Evolutionary conservation across 106 monocot genomes (phyloP).

Genomic region (Ottelia alismoides): DNA sequence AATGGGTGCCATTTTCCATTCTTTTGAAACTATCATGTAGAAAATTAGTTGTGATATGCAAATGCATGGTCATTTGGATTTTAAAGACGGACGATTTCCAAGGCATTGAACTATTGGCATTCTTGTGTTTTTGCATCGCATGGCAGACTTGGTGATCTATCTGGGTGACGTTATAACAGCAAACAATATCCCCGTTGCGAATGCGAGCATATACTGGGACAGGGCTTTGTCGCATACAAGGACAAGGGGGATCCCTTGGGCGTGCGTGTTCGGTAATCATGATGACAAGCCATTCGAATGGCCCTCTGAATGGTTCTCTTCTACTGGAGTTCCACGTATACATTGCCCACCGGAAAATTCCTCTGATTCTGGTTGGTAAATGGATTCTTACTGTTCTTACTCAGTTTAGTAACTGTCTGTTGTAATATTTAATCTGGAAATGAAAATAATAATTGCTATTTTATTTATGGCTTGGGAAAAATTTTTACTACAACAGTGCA

Average conservation of each 20-base stretch:
- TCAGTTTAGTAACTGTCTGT: neutral
- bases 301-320: conserved; percentile 93
- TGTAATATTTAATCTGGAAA: neutral
- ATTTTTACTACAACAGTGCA: no score
- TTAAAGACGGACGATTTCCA: no score
- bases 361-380: conserved; percentile 26
- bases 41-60: no score
- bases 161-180: conserved; percentile 89
- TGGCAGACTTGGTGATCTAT: conserved; percentile 93
- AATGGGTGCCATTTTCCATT: no score
- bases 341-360: conserved; percentile 24
- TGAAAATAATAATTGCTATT: neutral
- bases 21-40: no score
- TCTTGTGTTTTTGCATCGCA: no score
- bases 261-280: conserved; percentile 82
- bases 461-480: no score
- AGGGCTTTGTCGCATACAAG: conserved; percentile 58
- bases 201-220: conserved; percentile 83
- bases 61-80: no score
- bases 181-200: conserved; percentile 70
- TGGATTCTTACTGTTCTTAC: no score
- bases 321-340: conserved; percentile 45
- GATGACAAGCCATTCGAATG: conserved; percentile 79
- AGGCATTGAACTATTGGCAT: no score
- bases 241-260: conserved; percentile 67